These are phyloP conservation scores for Ogataea sp. DNA, from an alignment of 805 yeast species.

Conservation along the genomic window DNA sequence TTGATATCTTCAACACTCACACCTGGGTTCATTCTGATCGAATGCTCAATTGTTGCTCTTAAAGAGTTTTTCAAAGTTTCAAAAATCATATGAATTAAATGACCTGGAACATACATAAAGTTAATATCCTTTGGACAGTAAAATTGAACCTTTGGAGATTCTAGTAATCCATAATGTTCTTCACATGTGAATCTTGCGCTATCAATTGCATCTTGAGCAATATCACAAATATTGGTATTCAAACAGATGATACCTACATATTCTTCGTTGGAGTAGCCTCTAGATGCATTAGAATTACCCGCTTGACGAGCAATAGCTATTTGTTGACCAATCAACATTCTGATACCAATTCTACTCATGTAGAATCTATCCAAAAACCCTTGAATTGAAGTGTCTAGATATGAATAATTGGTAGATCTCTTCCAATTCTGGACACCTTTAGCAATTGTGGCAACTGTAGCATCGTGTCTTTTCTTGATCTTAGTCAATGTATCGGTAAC, in stretches of 20 bases:
- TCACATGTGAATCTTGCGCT: slow-evolving; percentile 88
- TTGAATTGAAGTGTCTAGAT: slow-evolving; percentile 68
- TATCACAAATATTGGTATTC: slow-evolving; percentile 73
- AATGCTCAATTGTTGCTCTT: slow-evolving; percentile 83
- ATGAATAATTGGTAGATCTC: slow-evolving; percentile 32
- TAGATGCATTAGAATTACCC: slow-evolving; percentile 21
- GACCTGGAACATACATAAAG: slow-evolving; percentile 92
- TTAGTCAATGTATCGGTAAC: slow-evolving; percentile 60
- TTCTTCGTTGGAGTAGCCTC: slow-evolving; percentile 55
- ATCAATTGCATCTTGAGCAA: slow-evolving; percentile 83
- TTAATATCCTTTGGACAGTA: slow-evolving; percentile 69
- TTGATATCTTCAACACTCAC: slow-evolving; percentile 50
- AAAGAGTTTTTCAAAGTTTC: slow-evolving; percentile 83
- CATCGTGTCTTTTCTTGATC: slow-evolving; percentile 82
- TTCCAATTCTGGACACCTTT: slow-evolving; percentile 93
- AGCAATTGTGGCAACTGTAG: slow-evolving; percentile 87
- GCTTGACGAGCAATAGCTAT: slow-evolving; percentile 48
- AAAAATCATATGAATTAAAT: slow-evolving; percentile 82
- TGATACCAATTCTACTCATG: slow-evolving; percentile 84
- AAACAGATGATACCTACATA: slow-evolving; percentile 89
- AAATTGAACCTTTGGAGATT: slow-evolving; percentile 76
- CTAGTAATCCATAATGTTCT: slow-evolving; percentile 80
- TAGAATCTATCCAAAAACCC: slow-evolving; percentile 78
- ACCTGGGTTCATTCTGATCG: slow-evolving; percentile 45
- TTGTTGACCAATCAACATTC: slow-evolving; percentile 94